Evolutionary conservation across 163 green algal genomes (phyloP).

Genomic region (Scenedesmus sp.): DNA sequence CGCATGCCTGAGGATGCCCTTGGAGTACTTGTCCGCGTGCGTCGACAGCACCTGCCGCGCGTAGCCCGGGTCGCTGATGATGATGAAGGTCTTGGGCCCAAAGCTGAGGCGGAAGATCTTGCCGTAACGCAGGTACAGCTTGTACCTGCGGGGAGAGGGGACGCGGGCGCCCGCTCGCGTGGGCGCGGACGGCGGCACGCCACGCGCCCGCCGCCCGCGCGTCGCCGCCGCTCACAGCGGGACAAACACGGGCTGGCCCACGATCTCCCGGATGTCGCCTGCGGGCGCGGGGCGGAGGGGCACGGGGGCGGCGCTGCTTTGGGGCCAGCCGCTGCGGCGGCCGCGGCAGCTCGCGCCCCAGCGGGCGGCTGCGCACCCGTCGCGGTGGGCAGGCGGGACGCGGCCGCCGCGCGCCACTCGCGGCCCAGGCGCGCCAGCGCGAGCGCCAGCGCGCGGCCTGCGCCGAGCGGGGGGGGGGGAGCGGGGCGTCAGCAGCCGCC

Average conservation of each 20-base stretch:
- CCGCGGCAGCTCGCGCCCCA: constrained; percentile 41
- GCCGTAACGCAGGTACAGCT: constrained; percentile 80
- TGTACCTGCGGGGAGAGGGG: no score
- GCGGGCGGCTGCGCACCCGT: no score
- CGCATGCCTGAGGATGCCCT: constrained; percentile 44
- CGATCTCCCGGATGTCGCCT: constrained; percentile 91
- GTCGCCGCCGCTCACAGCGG: no score
- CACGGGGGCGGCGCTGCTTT: not conserved
- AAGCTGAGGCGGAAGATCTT: constrained; percentile 90
- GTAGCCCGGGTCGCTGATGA: constrained; percentile 87
- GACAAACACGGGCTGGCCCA: constrained; percentile 95
- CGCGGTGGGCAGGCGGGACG: constrained; percentile 77
- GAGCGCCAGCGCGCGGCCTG: constrained; percentile 71
- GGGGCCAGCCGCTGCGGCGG: not conserved
- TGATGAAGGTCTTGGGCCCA: constrained; percentile 92
- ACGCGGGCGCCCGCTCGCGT: no score
- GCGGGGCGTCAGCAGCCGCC: not conserved
- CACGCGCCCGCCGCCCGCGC: constrained; percentile 48
- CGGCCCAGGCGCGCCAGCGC: constrained; percentile 75
- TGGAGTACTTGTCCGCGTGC: constrained; percentile 86
- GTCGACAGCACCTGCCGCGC: constrained; percentile 85
- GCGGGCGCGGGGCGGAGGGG: constrained; percentile 25
- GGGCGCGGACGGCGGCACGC: not conserved
- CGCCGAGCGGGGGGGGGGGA: not conserved
- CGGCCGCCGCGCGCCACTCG: constrained; percentile 67